These are phyloP conservation scores for Colletotrichum magnum DNA, from an alignment of 2,329 filamentous ascomycete genomes.

Conservation along the genomic window DNA sequence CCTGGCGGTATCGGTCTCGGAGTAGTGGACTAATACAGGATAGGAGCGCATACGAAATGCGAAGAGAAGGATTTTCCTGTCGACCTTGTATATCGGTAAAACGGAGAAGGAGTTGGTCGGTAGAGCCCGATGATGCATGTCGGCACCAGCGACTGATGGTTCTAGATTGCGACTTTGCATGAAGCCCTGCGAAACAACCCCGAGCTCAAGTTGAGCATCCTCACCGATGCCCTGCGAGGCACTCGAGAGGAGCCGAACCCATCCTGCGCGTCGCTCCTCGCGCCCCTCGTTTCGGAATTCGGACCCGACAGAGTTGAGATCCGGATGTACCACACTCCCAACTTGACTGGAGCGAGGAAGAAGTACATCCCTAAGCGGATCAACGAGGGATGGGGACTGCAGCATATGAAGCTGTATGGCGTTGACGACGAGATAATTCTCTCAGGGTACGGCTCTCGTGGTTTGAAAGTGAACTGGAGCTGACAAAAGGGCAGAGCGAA, in stretches of 20 bases:
- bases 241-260: slow-evolving; percentile 90
- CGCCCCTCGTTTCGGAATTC: slow-evolving; percentile 87
- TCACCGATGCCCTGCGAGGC: slow-evolving; percentile 92
- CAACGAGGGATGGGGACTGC: slow-evolving; percentile 97
- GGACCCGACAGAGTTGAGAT: slow-evolving; percentile 88
- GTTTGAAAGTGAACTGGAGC: background rate
- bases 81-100: slow-evolving; percentile 97
- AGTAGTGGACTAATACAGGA: slow-evolving; percentile 5
- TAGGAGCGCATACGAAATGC: slow-evolving; percentile 87
- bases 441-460: slow-evolving; percentile 74
- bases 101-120: slow-evolving; percentile 86
- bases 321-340: slow-evolving; percentile 98
- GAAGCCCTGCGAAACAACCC: slow-evolving; percentile 82
- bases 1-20: slow-evolving; percentile 3
- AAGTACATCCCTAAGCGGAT: slow-evolving; percentile 87
- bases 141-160: background rate
- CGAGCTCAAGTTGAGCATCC: slow-evolving; percentile 84
- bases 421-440: slow-evolving; percentile 96
- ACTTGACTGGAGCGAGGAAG: slow-evolving; percentile 89
- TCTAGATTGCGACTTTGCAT: slow-evolving; percentile 80
- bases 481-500: slow-evolving; percentile 72
- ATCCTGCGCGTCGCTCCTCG: slow-evolving; percentile 90
- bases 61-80: slow-evolving; percentile 86
- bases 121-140: background rate
- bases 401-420: slow-evolving; percentile 99